Percentiles rank a stretch among this genome's conserved stretches.
phyloP scores from a whole-genome alignment of 148 eudicot species.

The Rhododendron kiyosumense region DNA sequence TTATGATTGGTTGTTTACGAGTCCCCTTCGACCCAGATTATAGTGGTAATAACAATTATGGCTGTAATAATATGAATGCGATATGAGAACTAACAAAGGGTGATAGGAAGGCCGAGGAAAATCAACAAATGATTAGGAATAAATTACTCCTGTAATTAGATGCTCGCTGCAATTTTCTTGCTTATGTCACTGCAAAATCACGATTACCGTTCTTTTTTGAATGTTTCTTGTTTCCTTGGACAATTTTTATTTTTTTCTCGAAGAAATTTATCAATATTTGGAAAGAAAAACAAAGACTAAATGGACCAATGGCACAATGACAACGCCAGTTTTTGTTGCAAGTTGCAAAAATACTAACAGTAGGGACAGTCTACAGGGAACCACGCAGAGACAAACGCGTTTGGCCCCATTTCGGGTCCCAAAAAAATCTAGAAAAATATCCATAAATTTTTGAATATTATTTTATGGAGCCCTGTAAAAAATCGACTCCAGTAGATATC shows the following conservation, averaged over 20 bases:
- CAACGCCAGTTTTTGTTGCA: too few species aligned
- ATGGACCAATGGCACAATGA: neutral
- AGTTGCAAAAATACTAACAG: too few species aligned
- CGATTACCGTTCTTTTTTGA: neutral
- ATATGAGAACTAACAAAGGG: neutral
- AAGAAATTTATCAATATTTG: too few species aligned
- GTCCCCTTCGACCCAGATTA: neutral
- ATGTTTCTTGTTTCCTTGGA: neutral
- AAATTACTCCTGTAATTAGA: neutral
- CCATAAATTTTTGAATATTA: too few species aligned
- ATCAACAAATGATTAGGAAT: neutral
- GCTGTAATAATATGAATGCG: neutral
- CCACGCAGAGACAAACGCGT: too few species aligned
- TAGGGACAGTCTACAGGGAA: too few species aligned
- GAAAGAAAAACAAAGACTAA: too few species aligned
- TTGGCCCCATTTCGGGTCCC: too few species aligned
- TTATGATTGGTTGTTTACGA: neutral
- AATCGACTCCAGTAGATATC: too few species aligned
- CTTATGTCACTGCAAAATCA: neutral
- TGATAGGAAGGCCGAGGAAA: neutral
- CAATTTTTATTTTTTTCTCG: neutral
- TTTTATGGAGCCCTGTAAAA: too few species aligned
- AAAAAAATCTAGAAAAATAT: too few species aligned
- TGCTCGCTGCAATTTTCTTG: neutral
- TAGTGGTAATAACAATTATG: constrained; percentile 1